phyloP scores from a whole-genome alignment of 2,329 filamentous ascomycete genomes.

The Cryphonectria nitschkei region DNA sequence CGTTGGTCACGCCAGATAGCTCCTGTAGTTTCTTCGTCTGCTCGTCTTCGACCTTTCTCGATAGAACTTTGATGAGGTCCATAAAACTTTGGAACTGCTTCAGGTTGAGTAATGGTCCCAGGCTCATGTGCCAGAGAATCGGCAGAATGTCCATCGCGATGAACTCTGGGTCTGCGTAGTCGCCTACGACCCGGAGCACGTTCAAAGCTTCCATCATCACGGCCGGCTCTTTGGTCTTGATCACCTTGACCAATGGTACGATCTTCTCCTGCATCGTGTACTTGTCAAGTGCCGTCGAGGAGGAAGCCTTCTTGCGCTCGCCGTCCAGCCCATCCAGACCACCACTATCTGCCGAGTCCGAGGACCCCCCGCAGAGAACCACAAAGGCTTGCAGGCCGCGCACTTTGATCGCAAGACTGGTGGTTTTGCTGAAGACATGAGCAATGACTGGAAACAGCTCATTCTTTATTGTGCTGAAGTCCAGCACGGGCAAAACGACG shows the following conservation, averaged over 20 bases:
- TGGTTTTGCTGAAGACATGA: constrained; percentile 88
- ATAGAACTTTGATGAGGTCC: constrained; percentile 81
- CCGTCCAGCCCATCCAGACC: constrained; percentile 74
- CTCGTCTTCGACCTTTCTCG: constrained; percentile 81
- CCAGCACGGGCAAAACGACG: constrained; percentile 81
- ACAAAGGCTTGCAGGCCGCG: constrained; percentile 88
- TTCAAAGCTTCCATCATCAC: constrained; percentile 94
- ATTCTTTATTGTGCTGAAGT: constrained; percentile 96
- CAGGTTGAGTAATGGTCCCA: constrained; percentile 86
- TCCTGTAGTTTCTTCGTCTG: constrained; percentile 89
- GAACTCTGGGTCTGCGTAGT: constrained; percentile 84
- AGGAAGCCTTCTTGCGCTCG: constrained; percentile 64
- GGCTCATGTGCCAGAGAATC: constrained; percentile 86
- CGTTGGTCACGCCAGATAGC: constrained; percentile 64
- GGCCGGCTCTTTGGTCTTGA: constrained; percentile 97
- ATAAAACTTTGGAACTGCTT: constrained; percentile 90
- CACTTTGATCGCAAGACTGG: constrained; percentile 92
- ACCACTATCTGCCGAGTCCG: constrained; percentile 59
- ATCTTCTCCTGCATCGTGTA: constrained; percentile 99
- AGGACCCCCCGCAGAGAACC: constrained; percentile 80
- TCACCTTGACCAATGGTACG: constrained; percentile 83
- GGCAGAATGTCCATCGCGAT: constrained; percentile 90
- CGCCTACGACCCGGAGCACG: constrained; percentile 82
- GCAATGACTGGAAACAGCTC: constrained; percentile 94
- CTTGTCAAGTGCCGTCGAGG: constrained; percentile 86